phyloP scores from a whole-genome alignment of 2,329 filamentous ascomycete species.

The Aspergillus puulaauensis region DNA sequence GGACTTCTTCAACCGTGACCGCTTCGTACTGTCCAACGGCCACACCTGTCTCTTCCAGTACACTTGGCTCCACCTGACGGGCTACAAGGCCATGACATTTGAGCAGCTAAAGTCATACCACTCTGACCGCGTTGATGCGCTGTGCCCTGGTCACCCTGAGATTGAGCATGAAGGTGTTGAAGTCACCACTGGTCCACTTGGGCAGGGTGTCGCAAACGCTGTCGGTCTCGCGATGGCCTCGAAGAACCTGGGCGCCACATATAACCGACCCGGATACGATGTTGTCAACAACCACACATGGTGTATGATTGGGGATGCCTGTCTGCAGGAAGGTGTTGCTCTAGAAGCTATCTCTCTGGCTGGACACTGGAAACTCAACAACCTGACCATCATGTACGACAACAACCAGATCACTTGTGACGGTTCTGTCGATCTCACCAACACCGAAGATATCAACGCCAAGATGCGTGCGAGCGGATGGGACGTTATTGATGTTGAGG shows the following conservation, averaged over 20 bases:
- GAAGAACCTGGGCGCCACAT: constrained; percentile 56
- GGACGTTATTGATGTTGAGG: constrained; percentile 55
- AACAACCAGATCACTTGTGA: constrained; percentile 63
- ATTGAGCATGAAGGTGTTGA: constrained; percentile 59
- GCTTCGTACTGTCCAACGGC: constrained; percentile 48
- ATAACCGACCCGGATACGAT: constrained; percentile 51
- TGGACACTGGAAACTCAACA: constrained; percentile 56
- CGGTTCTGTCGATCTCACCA: constrained; percentile 54
- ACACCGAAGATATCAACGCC: constrained; percentile 57
- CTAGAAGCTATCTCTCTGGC: constrained; percentile 58
- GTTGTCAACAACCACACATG: constrained; percentile 54
- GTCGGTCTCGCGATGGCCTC: constrained; percentile 60
- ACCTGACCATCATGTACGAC: constrained; percentile 59
- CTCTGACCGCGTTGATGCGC: constrained; percentile 27
- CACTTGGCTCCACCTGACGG: constrained; percentile 31
- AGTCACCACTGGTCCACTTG: constrained; percentile 60
- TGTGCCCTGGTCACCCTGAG: constrained; percentile 48
- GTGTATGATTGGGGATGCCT: constrained; percentile 61
- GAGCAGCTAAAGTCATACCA: constrained; percentile 37
- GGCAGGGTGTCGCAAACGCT: constrained; percentile 61
- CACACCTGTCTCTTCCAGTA: constrained; percentile 36
- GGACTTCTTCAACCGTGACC: constrained; percentile 44
- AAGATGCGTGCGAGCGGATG: constrained; percentile 60
- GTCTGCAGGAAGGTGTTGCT: constrained; percentile 58
- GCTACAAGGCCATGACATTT: constrained; percentile 33